Percentiles rank a stretch among this genome's conserved stretches.
Conservation (phyloP, 345 rosid species). For the Zanthoxylum bungeanum region DNA sequence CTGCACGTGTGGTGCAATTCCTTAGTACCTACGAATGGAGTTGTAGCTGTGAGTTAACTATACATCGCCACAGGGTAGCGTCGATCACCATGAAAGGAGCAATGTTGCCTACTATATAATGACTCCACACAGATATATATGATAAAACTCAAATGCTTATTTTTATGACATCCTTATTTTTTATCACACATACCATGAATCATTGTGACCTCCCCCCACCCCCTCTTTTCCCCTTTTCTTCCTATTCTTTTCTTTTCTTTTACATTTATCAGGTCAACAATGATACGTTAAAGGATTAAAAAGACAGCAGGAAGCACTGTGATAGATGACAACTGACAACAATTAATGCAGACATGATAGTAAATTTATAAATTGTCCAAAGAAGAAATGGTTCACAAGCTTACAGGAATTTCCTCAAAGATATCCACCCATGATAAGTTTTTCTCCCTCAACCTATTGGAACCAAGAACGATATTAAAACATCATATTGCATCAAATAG, state of each 20-base stretch:
- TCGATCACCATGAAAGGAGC: background rate
- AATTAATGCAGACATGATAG: background rate
- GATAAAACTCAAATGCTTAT: background rate
- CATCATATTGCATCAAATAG: slow-evolving; percentile 4
- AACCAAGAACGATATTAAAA: slow-evolving; percentile 5
- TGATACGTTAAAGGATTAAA: no score
- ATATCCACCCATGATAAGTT: slow-evolving; percentile 97
- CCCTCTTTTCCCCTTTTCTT: background rate
- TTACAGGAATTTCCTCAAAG: slow-evolving; percentile 98
- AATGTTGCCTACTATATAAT: background rate
- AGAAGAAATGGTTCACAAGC: slow-evolving; percentile 24
- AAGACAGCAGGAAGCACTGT: background rate
- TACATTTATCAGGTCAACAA: background rate
- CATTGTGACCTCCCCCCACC: background rate
- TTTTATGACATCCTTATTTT: background rate
- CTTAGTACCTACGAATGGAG: background rate
- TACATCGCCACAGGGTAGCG: background rate
- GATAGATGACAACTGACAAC: no score
- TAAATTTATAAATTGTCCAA: background rate
- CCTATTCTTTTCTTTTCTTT: background rate
- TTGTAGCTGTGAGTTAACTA: background rate
- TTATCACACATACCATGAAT: background rate
- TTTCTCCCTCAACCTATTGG: slow-evolving; percentile 82
- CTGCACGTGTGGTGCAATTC: background rate
- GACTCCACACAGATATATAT: background rate